Evolutionary conservation across 2,329 filamentous ascomycete species (phyloP).

Genomic region (Cytospora chrysosperma): DNA sequence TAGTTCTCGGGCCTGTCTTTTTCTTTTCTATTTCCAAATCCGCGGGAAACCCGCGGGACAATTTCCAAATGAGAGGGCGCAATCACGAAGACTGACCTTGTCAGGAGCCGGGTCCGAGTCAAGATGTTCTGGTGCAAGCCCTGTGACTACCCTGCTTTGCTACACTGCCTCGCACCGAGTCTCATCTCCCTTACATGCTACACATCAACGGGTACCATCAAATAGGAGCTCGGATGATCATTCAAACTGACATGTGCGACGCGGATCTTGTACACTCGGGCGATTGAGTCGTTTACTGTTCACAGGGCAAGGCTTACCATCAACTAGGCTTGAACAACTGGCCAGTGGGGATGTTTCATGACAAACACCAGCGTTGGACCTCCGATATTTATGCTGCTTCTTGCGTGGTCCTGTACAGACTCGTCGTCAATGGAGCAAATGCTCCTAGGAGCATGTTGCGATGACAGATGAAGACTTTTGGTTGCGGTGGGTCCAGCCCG

Average conservation of each 20-base stretch:
- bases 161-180: constrained; percentile 3
- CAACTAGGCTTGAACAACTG: too few relatives aligned
- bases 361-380: too few relatives aligned
- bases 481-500: too few relatives aligned
- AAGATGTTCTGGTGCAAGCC: not conserved
- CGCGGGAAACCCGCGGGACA: too few relatives aligned
- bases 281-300: not conserved
- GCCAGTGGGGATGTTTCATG: too few relatives aligned
- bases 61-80: not conserved
- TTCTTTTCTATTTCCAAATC: not conserved
- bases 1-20: too few relatives aligned
- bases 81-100: not conserved
- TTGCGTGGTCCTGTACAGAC: too few relatives aligned
- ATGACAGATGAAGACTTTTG: not conserved
- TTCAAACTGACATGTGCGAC: not conserved
- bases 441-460: too few relatives aligned
- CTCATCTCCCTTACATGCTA: not conserved
- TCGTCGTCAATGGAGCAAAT: too few relatives aligned
- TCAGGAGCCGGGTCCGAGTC: not conserved
- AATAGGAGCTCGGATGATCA: not conserved
- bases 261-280: not conserved
- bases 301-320: too few relatives aligned
- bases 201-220: not conserved
- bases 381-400: too few relatives aligned
- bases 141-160: constrained; percentile 1